These are phyloP conservation scores for Globisporangium perplexum DNA, from an alignment of 352 stramenopile genomes.

Conservation along the genomic window DNA sequence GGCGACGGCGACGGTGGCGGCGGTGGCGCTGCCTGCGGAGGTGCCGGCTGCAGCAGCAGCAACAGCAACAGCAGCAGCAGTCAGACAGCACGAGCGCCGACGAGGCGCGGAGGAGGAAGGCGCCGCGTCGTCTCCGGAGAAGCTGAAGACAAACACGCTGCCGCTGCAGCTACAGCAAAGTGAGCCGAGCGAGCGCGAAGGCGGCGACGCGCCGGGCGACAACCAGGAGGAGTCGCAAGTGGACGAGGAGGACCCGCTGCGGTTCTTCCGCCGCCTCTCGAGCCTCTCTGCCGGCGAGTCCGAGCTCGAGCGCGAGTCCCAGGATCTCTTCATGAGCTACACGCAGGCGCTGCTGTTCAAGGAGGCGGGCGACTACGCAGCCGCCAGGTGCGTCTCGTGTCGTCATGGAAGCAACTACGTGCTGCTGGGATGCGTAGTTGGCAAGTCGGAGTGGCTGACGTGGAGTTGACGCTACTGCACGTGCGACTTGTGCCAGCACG, in stretches of 20 bases:
- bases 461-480: background rate
- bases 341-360: constrained; percentile 40
- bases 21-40: background rate
- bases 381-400: constrained; percentile 18
- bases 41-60: background rate
- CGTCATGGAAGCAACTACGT: background rate
- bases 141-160: no score
- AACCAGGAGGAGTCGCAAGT: constrained; percentile 4
- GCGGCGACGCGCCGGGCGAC: background rate
- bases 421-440: background rate
- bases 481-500: constrained; percentile 2
- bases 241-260: constrained; percentile 17
- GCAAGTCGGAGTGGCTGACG: no score
- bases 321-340: constrained; percentile 29
- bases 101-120: background rate
- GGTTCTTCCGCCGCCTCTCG: constrained; percentile 22
- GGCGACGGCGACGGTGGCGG: background rate
- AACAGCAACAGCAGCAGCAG: background rate
- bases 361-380: constrained; percentile 23
- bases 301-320: constrained; percentile 2
- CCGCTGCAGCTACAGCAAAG: background rate
- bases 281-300: background rate
- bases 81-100: background rate
- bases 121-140: background rate
- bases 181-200: background rate